A percentile compares a stretch with the other conserved stretches of the same genome.
These are phyloP conservation scores for Asterophora parasitica DNA, from an alignment of 768 basidiomycete species.

Conservation along the genomic window DNA sequence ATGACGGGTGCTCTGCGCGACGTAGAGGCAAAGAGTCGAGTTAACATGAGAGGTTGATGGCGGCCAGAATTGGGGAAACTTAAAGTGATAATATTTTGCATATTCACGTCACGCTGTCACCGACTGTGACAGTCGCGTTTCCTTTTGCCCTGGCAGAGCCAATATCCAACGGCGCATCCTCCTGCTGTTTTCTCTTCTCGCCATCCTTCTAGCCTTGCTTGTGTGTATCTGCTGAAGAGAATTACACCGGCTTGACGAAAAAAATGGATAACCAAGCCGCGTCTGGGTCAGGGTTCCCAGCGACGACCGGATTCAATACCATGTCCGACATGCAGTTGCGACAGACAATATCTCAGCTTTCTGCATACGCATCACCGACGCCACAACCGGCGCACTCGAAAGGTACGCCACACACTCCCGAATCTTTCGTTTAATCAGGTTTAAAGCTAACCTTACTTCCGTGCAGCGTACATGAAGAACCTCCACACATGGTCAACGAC, in stretches of 20 bases:
- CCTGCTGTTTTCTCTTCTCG: background rate
- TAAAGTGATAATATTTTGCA: background rate
- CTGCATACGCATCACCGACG: constrained; percentile 37
- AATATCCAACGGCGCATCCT: background rate
- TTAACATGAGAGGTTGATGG: constrained; percentile 1
- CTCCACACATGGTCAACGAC: constrained; percentile 65
- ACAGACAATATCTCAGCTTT: constrained; percentile 55
- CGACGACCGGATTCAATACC: constrained; percentile 27
- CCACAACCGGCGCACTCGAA: constrained; percentile 33
- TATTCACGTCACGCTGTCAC: constrained; percentile 5
- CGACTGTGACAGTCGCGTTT: constrained; percentile 14
- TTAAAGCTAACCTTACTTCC: constrained; percentile 6
- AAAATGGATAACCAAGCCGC: constrained; percentile 26
- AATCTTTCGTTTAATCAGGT: background rate
- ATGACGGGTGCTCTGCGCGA: background rate
- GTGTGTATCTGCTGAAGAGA: background rate
- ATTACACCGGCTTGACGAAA: background rate
- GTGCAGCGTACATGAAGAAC: constrained; percentile 60
- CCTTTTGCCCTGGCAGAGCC: constrained; percentile 1
- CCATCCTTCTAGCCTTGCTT: background rate
- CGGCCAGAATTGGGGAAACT: background rate
- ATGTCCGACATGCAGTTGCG: constrained; percentile 62
- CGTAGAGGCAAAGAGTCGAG: constrained; percentile 8
- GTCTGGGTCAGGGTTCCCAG: constrained; percentile 20
- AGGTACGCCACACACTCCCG: constrained; percentile 18